Conservation (phyloP, 108 stramenopile genomes). For the Nitzschia palea region DNA sequence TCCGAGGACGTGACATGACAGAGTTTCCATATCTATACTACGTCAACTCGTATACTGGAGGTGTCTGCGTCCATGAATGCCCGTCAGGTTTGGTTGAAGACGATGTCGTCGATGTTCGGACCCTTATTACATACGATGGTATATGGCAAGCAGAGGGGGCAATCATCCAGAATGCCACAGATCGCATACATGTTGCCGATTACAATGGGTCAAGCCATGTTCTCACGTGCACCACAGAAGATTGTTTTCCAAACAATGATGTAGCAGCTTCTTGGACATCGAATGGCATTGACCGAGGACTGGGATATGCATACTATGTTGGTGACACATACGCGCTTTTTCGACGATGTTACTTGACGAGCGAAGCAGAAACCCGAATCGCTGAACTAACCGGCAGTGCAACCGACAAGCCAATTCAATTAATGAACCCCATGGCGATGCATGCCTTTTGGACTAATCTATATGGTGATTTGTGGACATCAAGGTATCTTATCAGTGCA, state of each 20-base stretch:
- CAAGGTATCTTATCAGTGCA: conserved; percentile 62
- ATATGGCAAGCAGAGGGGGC: conserved; percentile 37
- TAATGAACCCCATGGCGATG: conserved; percentile 8
- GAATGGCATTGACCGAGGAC: conserved; percentile 51
- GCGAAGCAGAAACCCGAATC: conserved; percentile 38
- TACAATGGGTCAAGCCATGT: conserved; percentile 26
- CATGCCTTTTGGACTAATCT: conserved; percentile 50
- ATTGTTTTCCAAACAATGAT: conserved; percentile 46
- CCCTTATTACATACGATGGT: conserved; percentile 68
- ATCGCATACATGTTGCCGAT: conserved; percentile 50
- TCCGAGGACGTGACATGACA: conserved; percentile 42
- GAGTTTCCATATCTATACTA: conserved; percentile 69
- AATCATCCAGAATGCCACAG: conserved; percentile 19
- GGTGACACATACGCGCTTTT: conserved; percentile 57
- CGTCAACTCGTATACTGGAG: conserved; percentile 63
- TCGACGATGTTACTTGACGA: conserved; percentile 55
- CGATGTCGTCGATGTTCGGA: conserved; percentile 47
- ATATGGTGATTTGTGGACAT: conserved; percentile 60
- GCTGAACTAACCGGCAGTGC: conserved; percentile 11
- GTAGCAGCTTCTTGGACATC: conserved; percentile 39
- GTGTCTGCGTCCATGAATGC: conserved; percentile 71
- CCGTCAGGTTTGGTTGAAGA: conserved; percentile 36
- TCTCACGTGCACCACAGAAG: conserved; percentile 39
- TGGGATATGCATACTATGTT: conserved; percentile 68
- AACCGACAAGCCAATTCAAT: not conserved